Evolutionary conservation across 2,329 filamentous ascomycete genomes (phyloP).

Genomic region (Ophiocordyceps camponoti-leonardi): DNA sequence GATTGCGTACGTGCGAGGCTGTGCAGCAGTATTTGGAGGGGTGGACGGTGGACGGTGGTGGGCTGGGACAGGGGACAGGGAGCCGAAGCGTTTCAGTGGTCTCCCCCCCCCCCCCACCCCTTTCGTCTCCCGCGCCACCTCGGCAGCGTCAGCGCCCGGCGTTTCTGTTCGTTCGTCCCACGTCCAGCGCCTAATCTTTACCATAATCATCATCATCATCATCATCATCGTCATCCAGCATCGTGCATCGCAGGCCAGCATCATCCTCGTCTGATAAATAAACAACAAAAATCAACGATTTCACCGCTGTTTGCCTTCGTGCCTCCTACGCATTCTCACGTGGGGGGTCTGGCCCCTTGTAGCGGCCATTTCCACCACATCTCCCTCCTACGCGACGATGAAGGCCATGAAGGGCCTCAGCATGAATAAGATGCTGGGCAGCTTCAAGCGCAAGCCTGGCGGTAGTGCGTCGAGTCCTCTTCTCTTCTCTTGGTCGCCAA

Average conservation of each 20-base stretch:
- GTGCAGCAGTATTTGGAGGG: not conserved
- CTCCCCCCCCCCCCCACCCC: not conserved
- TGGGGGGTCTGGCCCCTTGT: not conserved
- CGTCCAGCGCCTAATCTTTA: not conserved
- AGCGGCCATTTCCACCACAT: not conserved
- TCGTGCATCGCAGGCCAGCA: not conserved
- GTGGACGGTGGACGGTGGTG: not conserved
- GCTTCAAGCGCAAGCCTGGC: conserved; percentile 30
- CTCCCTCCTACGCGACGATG: conserved; percentile 10
- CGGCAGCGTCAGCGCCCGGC: not conserved
- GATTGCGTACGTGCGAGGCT: not conserved
- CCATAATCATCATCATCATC: not conserved
- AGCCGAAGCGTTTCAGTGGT: not conserved
- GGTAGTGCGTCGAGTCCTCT: conserved; percentile 5
- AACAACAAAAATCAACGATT: too few species aligned
- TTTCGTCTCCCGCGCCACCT: not conserved
- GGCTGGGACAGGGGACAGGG: not conserved
- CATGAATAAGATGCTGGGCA: conserved; percentile 38
- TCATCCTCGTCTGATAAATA: not conserved
- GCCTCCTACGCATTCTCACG: too few species aligned
- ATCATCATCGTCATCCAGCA: not conserved
- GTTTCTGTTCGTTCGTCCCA: not conserved
- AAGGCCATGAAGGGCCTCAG: conserved; percentile 34
- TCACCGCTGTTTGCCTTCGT: too few species aligned
- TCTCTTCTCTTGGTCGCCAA: not conserved